Conservation (phyloP, 148 eudicot species). For the Camellia sinensis region DNA sequence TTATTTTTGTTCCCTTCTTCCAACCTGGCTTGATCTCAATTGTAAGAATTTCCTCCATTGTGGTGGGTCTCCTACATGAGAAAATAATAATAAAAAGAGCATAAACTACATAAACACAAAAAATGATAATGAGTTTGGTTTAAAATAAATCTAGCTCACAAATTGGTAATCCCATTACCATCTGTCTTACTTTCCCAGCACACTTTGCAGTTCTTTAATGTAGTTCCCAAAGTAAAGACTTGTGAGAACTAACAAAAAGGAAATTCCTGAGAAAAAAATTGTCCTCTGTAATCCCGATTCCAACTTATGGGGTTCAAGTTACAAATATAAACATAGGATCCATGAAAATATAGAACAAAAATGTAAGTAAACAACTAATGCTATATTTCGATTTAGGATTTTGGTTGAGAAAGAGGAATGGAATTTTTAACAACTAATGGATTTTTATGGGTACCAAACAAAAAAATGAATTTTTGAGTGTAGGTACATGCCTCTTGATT, state of each 20-base stretch:
- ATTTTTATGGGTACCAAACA: too few species aligned
- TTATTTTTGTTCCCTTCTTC: constrained; percentile 80
- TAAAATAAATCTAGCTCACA: neutral
- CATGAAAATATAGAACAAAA: neutral
- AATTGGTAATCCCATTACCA: neutral
- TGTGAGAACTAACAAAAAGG: neutral
- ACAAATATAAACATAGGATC: neutral
- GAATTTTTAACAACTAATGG: too few species aligned
- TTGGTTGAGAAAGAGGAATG: too few species aligned
- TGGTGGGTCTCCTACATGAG: constrained; percentile 49
- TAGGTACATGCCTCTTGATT: too few species aligned
- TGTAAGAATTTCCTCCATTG: constrained; percentile 66
- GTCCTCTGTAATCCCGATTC: neutral
- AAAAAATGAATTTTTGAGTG: too few species aligned
- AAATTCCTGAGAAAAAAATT: neutral
- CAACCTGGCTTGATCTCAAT: constrained; percentile 80
- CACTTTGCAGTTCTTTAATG: neutral
- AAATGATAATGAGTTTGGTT: neutral
- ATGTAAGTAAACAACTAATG: neutral
- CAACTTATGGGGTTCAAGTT: neutral
- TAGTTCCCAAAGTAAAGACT: neutral
- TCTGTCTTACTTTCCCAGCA: neutral
- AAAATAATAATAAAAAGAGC: neutral
- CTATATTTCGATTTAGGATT: too few species aligned
- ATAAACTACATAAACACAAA: neutral